Conservation (phyloP, 2,329 filamentous ascomycete species). For the Curvularia spicifera region DNA sequence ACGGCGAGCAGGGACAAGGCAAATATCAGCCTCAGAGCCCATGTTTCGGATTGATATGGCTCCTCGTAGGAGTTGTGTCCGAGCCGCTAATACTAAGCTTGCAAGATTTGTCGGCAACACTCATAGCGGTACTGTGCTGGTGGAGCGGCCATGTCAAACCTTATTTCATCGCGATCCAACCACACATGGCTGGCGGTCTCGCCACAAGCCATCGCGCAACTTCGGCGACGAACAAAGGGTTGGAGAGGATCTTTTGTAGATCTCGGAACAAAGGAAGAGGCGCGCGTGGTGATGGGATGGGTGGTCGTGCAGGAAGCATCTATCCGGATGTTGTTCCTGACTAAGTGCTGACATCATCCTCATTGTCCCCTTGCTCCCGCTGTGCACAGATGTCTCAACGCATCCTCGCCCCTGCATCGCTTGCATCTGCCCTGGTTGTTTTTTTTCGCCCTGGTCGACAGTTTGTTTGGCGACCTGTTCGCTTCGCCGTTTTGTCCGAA, state of each 20-base stretch:
- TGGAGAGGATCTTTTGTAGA: background rate
- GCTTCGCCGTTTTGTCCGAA: background rate
- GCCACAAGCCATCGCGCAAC: conserved; percentile 10
- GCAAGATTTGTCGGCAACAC: background rate
- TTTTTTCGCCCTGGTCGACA: background rate
- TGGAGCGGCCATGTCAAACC: conserved; percentile 7
- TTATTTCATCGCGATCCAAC: conserved; percentile 4
- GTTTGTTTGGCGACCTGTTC: background rate
- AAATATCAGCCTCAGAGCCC: conserved; percentile 1
- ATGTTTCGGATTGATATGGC: background rate
- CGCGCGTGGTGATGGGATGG: conserved; percentile 1
- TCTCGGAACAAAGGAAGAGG: background rate
- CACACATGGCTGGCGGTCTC: background rate
- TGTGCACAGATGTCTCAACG: background rate
- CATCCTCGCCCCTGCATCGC: background rate
- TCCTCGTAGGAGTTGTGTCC: conserved; percentile 2
- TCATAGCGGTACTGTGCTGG: conserved; percentile 1
- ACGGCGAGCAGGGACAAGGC: conserved; percentile 1
- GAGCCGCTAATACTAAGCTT: background rate
- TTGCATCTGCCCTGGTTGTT: background rate
- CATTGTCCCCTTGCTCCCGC: background rate
- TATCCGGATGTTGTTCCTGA: background rate
- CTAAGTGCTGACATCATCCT: conserved; percentile 1
- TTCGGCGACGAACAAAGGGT: conserved; percentile 4
- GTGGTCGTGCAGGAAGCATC: background rate